Conservation (phyloP, 2,329 filamentous ascomycete genomes). For the Cladosporium sp. region DNA sequence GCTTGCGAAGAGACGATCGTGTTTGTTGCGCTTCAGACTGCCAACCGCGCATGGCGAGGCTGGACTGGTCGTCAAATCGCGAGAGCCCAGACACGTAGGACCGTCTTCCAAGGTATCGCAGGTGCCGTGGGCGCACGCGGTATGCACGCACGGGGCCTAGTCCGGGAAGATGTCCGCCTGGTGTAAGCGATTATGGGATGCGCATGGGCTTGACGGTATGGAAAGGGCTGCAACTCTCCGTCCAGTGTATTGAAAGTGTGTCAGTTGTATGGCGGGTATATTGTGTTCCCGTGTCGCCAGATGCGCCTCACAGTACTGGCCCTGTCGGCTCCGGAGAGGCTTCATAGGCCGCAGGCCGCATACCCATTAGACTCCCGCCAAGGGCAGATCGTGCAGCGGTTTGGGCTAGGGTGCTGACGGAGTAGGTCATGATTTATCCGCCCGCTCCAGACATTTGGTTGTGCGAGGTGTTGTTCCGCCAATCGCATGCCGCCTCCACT, state of each 20-base stretch:
- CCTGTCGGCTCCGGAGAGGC: constrained; percentile 5
- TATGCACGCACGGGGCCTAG: constrained; percentile 16
- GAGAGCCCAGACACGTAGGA: constrained; percentile 26
- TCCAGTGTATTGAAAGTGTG: constrained; percentile 7
- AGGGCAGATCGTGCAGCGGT: constrained; percentile 20
- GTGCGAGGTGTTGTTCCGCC: constrained; percentile 19
- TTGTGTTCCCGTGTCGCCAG: constrained; percentile 12
- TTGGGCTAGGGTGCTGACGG: constrained; percentile 18
- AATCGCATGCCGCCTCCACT: not conserved
- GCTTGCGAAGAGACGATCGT: constrained; percentile 33
- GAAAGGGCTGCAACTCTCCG: constrained; percentile 1
- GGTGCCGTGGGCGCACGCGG: constrained; percentile 16
- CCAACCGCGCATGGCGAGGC: constrained; percentile 34
- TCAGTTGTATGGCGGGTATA: constrained; percentile 19
- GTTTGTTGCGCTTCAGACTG: constrained; percentile 32
- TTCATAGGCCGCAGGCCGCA: constrained; percentile 11
- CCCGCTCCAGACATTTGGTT: constrained; percentile 13
- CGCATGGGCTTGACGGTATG: constrained; percentile 12
- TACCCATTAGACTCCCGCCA: constrained; percentile 15
- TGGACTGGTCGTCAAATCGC: constrained; percentile 25
- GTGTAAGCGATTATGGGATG: constrained; percentile 13
- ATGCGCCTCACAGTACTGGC: constrained; percentile 10
- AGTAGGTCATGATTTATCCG: constrained; percentile 20
- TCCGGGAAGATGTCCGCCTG: constrained; percentile 13
- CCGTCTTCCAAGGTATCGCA: constrained; percentile 22